These are phyloP conservation scores for Daphne laureola DNA, from an alignment of 441 rosid genomes.

Conservation along the genomic window DNA sequence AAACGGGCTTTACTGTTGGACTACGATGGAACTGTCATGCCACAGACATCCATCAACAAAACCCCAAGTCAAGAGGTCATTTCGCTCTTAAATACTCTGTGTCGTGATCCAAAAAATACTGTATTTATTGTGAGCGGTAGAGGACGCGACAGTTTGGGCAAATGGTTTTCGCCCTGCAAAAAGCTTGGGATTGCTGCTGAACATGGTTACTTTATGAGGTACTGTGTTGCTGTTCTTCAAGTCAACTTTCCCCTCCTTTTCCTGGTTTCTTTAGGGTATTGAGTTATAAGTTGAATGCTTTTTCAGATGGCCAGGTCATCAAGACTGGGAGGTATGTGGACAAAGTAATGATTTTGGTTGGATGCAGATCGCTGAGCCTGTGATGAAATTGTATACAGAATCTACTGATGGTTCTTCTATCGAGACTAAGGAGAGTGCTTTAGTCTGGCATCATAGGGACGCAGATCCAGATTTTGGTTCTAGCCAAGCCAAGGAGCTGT, in stretches of 20 bases:
- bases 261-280: background rate
- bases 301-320: slow-evolving; percentile 41
- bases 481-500: slow-evolving; percentile 70
- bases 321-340: slow-evolving; percentile 45
- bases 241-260: background rate
- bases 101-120: slow-evolving; percentile 41
- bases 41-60: slow-evolving; percentile 59
- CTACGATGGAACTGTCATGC: slow-evolving; percentile 73
- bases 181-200: slow-evolving; percentile 70
- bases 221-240: background rate
- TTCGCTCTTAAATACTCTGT: slow-evolving; percentile 41
- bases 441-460: slow-evolving; percentile 73
- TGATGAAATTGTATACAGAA: slow-evolving; percentile 65
- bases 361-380: slow-evolving; percentile 64
- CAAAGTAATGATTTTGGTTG: slow-evolving; percentile 55
- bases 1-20: slow-evolving; percentile 59
- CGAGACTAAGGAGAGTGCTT: slow-evolving; percentile 63
- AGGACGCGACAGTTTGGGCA: slow-evolving; percentile 51
- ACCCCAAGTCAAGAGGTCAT: slow-evolving; percentile 43
- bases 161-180: slow-evolving; percentile 63
- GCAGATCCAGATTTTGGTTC: slow-evolving; percentile 72
- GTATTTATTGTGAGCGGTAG: slow-evolving; percentile 75
- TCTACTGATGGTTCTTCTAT: slow-evolving; percentile 67
- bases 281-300: slow-evolving; percentile 8
- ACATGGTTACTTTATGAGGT: slow-evolving; percentile 69